Percentiles rank a stretch among this genome's conserved stretches.
phyloP scores from a whole-genome alignment of 2,329 filamentous ascomycete species.

The Colletotrichum musicola region DNA sequence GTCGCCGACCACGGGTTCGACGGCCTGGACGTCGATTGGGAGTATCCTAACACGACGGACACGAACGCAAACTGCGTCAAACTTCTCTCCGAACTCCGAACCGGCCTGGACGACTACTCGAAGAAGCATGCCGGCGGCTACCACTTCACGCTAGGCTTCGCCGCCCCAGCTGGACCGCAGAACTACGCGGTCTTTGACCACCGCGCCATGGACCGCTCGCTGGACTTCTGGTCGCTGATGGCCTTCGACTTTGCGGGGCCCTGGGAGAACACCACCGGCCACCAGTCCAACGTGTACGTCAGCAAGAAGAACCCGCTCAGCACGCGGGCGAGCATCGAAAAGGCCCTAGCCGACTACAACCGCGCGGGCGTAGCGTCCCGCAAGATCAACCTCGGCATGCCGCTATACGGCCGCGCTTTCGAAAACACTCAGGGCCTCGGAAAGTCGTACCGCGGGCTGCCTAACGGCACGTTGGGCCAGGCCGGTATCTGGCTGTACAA shows the following conservation, averaged over 20 bases:
- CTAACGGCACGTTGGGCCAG: constrained; percentile 76
- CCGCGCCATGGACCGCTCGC: constrained; percentile 63
- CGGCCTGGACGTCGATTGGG: constrained; percentile 60
- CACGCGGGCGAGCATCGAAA: constrained; percentile 77
- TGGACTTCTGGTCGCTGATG: constrained; percentile 74
- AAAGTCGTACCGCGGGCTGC: constrained; percentile 72
- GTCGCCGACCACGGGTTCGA: constrained; percentile 79
- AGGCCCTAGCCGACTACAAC: constrained; percentile 74
- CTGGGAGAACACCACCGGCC: constrained; percentile 73
- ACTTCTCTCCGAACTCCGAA: constrained; percentile 57
- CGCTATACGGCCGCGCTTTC: constrained; percentile 62
- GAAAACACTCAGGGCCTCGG: constrained; percentile 72
- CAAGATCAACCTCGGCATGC: constrained; percentile 82
- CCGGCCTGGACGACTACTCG: constrained; percentile 59
- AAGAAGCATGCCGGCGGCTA: constrained; percentile 53
- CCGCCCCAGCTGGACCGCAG: constrained; percentile 59
- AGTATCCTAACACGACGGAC: constrained; percentile 49
- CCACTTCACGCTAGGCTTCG: constrained; percentile 64
- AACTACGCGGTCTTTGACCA: constrained; percentile 66
- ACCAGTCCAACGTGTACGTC: constrained; percentile 77
- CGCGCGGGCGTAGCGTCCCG: constrained; percentile 65
- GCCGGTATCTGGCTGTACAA: constrained; percentile 85
- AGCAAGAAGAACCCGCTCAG: constrained; percentile 62
- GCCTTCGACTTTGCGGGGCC: constrained; percentile 78
- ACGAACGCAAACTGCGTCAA: constrained; percentile 57